Evolutionary conservation across 257 asterid genomes (phyloP), one percentile per base, ranked within the genome.

Genomic region (Misopates orontium): DNA sequence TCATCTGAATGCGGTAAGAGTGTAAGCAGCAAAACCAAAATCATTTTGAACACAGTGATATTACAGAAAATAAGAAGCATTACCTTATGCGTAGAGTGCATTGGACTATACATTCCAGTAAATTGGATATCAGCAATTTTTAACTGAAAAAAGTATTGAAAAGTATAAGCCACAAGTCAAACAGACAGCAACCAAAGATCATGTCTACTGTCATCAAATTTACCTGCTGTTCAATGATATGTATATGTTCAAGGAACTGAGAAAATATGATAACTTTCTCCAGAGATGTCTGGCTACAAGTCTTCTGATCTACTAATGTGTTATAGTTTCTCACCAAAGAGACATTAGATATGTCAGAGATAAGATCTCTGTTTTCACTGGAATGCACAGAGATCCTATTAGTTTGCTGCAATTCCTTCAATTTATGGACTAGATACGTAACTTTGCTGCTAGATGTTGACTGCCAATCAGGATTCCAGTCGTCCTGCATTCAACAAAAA

Each of bases 381-480:
- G 73, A 76, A 70, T 16, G 71, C 44, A 52, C 75, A 69, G 66
- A 68, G 72, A 57, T 77, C 78, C 70, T 62, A 83, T 86, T 88
- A 41, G 79, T 65, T 82, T 90, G 85, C 76, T 77, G 87, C 67
- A 94, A 68, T 58, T 82, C 74, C 74, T 79, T 85, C 53, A 94
- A 81, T 67, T 65, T 79, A 57, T 70, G 67, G 74, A 94, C 85
- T 57, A 91, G 86, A 79, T 89, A 89, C 49, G 87, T 68, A 55
- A 87, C 96, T 82, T 91, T 93, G 82, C 95, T 93, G 91, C 99
- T 93, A 39, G 97, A 87, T 64, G 99, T 93, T 56, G 90, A 93
- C 77, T 87, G 91, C 99, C 99, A 93, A 77, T 93, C 97, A 72
- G 97, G 99, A 85, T 93, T 85, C 99, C 99, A 93, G 77, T 84